A percentile compares a stretch with the other conserved stretches of the same genome.
Evolutionary conservation across 768 basidiomycete genomes (phyloP).

Genomic region (Clitopilus hobsonii): DNA sequence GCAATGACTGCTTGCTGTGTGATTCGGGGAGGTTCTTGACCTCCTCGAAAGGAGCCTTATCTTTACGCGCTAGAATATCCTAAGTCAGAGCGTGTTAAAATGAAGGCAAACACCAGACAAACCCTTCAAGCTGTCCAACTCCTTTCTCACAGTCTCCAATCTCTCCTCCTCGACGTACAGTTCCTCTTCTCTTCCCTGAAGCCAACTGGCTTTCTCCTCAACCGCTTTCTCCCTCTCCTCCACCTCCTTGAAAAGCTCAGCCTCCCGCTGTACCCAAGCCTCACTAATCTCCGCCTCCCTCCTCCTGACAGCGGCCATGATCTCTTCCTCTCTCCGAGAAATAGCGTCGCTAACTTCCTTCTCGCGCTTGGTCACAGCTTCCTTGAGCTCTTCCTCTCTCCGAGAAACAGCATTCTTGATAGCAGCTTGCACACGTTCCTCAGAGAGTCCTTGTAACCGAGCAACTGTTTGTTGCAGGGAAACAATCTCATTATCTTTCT

Average conservation of each 20-base stretch:
- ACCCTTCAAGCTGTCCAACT: conserved; percentile 45
- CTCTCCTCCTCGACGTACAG: conserved; percentile 45
- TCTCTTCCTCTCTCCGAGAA: conserved; percentile 63
- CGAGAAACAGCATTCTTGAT: conserved; percentile 54
- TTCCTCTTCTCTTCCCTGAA: conserved; percentile 48
- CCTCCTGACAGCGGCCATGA: conserved; percentile 59
- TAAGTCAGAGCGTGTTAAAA: conserved; percentile 2
- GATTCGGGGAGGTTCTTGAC: conserved; percentile 67
- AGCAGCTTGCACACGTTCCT: conserved; percentile 36
- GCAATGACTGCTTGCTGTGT: conserved; percentile 23
- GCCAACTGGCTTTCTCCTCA: conserved; percentile 46
- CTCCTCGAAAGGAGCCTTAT: conserved; percentile 66
- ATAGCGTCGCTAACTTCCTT: conserved; percentile 66
- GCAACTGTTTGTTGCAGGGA: conserved; percentile 41
- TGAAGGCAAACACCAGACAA: conserved; percentile 30
- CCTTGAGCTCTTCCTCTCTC: conserved; percentile 67
- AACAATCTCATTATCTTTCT: conserved; percentile 60
- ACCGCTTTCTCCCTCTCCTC: conserved; percentile 42
- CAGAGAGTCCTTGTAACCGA: conserved; percentile 32
- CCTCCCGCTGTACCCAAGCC: conserved; percentile 53
- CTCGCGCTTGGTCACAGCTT: conserved; percentile 61
- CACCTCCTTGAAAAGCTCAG: conserved; percentile 46
- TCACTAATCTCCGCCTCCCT: conserved; percentile 61
- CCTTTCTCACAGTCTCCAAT: conserved; percentile 39
- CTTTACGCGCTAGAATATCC: conserved; percentile 34